Evolutionary conservation across 1,139 yeast species (phyloP).

Genomic region (Debaryomycetaceae sp.): DNA sequence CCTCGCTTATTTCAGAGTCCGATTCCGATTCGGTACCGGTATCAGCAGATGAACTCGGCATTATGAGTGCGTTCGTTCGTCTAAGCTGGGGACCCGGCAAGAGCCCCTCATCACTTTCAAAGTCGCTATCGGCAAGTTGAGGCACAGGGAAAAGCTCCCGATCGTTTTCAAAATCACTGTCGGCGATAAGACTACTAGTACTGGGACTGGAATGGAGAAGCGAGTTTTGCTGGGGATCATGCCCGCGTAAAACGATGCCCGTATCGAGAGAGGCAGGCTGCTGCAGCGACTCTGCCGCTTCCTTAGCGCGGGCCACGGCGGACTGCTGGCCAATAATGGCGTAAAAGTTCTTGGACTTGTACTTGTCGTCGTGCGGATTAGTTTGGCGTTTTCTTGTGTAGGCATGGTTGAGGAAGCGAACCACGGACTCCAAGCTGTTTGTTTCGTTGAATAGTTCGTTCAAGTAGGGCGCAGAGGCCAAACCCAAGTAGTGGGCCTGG

Average conservation of each 20-base stretch:
- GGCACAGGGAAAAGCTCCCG: too few relatives aligned
- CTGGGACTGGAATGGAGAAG: slow-evolving; percentile 2
- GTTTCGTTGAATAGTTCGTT: slow-evolving; percentile 27
- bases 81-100: too few relatives aligned
- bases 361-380: slow-evolving; percentile 32
- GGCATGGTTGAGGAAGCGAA: slow-evolving; percentile 24
- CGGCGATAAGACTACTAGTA: slow-evolving; percentile 2
- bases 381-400: slow-evolving; percentile 21
- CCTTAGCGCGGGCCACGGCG: slow-evolving; percentile 6
- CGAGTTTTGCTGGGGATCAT: slow-evolving; percentile 1
- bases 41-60: too few relatives aligned
- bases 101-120: too few relatives aligned
- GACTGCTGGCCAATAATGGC: slow-evolving; percentile 21
- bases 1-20: too few relatives aligned
- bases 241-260: too few relatives aligned
- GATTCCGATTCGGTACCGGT: too few relatives aligned
- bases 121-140: too few relatives aligned
- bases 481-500: slow-evolving; percentile 36
- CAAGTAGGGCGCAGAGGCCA: slow-evolving; percentile 23
- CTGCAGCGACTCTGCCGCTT: slow-evolving; percentile 3
- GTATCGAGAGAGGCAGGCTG: too few relatives aligned
- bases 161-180: too few relatives aligned
- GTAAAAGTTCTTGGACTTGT: slow-evolving; percentile 28
- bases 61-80: too few relatives aligned
- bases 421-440: slow-evolving; percentile 23